A percentile compares a stretch with the other conserved stretches of the same genome.
phyloP scores from a whole-genome alignment of 306 rosid genomes.

The Begonia fuchsioides region DNA sequence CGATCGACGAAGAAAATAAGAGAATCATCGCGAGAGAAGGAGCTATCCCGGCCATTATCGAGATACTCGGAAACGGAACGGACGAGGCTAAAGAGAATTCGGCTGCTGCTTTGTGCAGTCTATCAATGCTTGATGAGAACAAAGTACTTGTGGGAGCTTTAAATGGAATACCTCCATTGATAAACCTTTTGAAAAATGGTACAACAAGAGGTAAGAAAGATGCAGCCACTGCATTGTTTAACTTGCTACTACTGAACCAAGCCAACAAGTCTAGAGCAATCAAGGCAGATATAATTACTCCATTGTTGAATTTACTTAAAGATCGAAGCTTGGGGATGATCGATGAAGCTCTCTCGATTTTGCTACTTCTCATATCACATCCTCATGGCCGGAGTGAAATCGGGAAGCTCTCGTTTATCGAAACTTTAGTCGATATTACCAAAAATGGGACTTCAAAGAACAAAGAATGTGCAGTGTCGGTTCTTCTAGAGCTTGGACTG shows the following conservation, averaged over 20 bases:
- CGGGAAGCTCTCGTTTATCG: slow-evolving; percentile 48
- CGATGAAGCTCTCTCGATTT: slow-evolving; percentile 76
- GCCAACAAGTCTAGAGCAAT: slow-evolving; percentile 59
- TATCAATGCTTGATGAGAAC: slow-evolving; percentile 71
- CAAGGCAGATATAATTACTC: slow-evolving; percentile 45
- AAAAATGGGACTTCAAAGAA: slow-evolving; percentile 56
- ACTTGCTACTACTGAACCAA: slow-evolving; percentile 43
- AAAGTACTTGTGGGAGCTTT: slow-evolving; percentile 46
- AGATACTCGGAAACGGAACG: slow-evolving; percentile 52
- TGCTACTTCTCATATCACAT: slow-evolving; percentile 48
- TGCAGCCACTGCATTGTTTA: slow-evolving; percentile 72
- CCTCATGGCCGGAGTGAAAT: slow-evolving; percentile 51
- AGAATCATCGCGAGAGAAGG: slow-evolving; percentile 48
- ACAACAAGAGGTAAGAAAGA: slow-evolving; percentile 73
- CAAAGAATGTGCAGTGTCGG: slow-evolving; percentile 72
- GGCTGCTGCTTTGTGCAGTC: slow-evolving; percentile 75
- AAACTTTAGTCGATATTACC: slow-evolving; percentile 49
- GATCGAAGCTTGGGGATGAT: slow-evolving; percentile 50
- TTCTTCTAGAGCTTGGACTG: slow-evolving; percentile 63
- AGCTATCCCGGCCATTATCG: slow-evolving; percentile 68
- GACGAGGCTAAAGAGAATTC: slow-evolving; percentile 67
- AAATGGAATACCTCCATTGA: slow-evolving; percentile 55
- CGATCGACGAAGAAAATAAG: slow-evolving; percentile 70
- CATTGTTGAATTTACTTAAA: slow-evolving; percentile 38
- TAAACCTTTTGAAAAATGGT: slow-evolving; percentile 37